Evolutionary conservation across 1,139 yeast genomes (phyloP).

Genomic region (Pichia sorboxylosa): DNA sequence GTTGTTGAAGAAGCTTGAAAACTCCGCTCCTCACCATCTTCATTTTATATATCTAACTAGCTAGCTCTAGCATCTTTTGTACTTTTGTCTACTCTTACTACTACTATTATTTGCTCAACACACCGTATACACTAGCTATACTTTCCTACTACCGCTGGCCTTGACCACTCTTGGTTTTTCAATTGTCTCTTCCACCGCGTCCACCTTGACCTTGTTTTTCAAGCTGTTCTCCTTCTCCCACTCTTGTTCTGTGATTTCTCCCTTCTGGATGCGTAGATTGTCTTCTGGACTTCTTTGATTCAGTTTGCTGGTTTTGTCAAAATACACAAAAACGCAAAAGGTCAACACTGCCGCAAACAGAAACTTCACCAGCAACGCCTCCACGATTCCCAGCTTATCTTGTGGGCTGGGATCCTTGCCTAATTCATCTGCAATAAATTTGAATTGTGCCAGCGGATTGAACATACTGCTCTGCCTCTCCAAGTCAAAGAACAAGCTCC

Average conservation of each 20-base stretch:
- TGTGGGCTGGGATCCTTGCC: constrained; percentile 1
- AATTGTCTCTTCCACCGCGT: too few species aligned
- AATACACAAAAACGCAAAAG: constrained; percentile 13
- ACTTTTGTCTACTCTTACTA: too few species aligned
- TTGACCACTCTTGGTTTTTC: too few species aligned
- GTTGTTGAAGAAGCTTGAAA: constrained; percentile 4
- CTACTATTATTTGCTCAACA: too few species aligned
- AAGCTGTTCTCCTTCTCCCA: not conserved
- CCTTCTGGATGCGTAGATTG: constrained; percentile 8
- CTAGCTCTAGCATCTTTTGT: too few species aligned
- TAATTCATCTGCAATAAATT: constrained; percentile 10
- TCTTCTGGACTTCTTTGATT: constrained; percentile 16
- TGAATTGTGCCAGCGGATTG: constrained; percentile 13
- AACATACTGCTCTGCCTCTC: constrained; percentile 7
- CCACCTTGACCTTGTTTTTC: not conserved
- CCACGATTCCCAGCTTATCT: constrained; percentile 9
- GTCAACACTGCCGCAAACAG: constrained; percentile 15
- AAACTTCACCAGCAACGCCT: constrained; percentile 16
- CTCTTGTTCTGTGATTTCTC: not conserved
- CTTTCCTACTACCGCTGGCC: too few species aligned
- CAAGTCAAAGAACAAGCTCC: too few species aligned
- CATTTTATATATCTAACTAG: too few species aligned
- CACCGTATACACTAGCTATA: too few species aligned
- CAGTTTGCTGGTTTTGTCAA: constrained; percentile 15
- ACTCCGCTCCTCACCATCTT: too few species aligned